Conservation (phyloP, 352 stramenopile species). For the Pelagophyceae sp. region DNA sequence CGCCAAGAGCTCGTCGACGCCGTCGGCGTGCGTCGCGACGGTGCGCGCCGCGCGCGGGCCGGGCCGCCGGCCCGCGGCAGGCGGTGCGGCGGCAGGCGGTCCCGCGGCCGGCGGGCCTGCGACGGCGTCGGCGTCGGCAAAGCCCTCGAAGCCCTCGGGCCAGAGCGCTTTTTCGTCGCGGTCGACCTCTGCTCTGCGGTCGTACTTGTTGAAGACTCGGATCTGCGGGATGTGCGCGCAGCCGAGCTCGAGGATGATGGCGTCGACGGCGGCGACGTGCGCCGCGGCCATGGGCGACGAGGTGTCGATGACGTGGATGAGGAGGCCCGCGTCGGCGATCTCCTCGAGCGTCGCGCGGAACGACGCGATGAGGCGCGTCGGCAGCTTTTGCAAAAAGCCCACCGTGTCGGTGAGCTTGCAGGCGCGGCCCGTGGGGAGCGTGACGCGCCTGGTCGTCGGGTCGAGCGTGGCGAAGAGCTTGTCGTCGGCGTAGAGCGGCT, state of each 20-base stretch:
- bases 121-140: not conserved
- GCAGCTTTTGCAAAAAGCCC: slow-evolving; percentile 76
- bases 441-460: slow-evolving; percentile 66
- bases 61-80: too few species aligned
- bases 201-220: slow-evolving; percentile 2
- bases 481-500: slow-evolving; percentile 48
- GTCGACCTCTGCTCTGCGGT: not conserved
- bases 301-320: slow-evolving; percentile 67
- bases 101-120: not conserved
- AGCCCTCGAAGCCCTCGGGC: not conserved
- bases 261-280: slow-evolving; percentile 12
- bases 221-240: not conserved
- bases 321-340: slow-evolving; percentile 60
- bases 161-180: not conserved
- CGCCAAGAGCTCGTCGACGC: not conserved
- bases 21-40: not conserved
- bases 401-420: slow-evolving; percentile 73
- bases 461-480: slow-evolving; percentile 76
- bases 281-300: slow-evolving; percentile 17
- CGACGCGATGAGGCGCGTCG: slow-evolving; percentile 68
- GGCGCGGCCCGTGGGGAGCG: slow-evolving; percentile 55
- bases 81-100: not conserved
- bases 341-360: slow-evolving; percentile 74
- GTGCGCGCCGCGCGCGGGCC: not conserved
- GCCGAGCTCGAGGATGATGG: slow-evolving; percentile 23